Evolutionary conservation across 2,329 filamentous ascomycete genomes (phyloP), one percentile per base, ranked within the genome.

Genomic region (Pseudocercospora ulei): DNA sequence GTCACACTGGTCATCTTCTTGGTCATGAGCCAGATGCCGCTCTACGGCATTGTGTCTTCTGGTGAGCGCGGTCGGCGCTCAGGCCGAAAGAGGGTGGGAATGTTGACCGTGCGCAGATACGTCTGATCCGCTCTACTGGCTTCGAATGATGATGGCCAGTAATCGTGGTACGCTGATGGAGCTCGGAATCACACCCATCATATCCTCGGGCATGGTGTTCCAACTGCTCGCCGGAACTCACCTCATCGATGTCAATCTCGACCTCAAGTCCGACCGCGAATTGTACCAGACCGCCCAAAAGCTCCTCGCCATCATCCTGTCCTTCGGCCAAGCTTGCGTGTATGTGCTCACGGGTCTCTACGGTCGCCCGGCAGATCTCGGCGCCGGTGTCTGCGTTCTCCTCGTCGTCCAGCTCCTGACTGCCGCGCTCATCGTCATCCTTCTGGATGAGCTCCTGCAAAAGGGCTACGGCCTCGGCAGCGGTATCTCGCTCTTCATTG

Each of bases 251-350:
- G 88, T 98, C 73, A 96, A 98, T 77, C 83, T 98, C 59, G 90
- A 98, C 75, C 80, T 96, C 67, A 98, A 98, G 76, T 90, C 88
- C 66, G 90, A 98, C 69, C 90, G 90, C 68, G 90, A 98, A 73
- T 80, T 98, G 51, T 98, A 98, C 78, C 90, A 98, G 74, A 98
- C 88, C 50, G 90, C 92, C 40, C 90, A 98, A 76, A 98, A 98
- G 50, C 58, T 94, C 51, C 88, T 94, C 59, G 90, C 90, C 55
- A 93, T 98, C 62, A 92, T 98, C 63, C 76, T 98, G 55, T 93
- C 88, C 50, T 90, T 94, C 67, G 90, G 90, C 56, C 93, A 94
- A 64, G 88, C 87, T 60, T 94, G 87, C 56, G 90, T 98, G 58
- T 96, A 92, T 68, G 90, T 98, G 63, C 83, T 98, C 68, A 95